Percentiles rank a stretch among this genome's conserved stretches.
Evolutionary conservation across 345 rosid species (phyloP).

Genomic region (Moricandia arvensis): DNA sequence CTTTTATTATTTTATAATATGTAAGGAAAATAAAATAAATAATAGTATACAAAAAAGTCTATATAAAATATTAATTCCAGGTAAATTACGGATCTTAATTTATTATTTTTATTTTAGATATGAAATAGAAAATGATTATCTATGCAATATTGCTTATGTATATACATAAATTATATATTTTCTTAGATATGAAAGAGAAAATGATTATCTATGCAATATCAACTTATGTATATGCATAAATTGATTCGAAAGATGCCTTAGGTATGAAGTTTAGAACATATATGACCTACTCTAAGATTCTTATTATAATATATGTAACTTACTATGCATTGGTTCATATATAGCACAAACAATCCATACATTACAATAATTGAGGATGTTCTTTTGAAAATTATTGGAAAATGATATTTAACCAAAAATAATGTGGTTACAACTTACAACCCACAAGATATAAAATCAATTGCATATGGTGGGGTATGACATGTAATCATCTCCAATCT

Average conservation of each 20-base stretch:
- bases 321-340: constrained; percentile 2
- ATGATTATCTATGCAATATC: constrained; percentile 1
- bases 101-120: neutral
- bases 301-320: constrained; percentile 13
- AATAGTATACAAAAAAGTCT: too few species aligned
- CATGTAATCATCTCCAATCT: constrained; percentile 34
- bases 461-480: constrained; percentile 36
- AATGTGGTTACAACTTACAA: constrained; percentile 32
- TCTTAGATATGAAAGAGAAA: too few species aligned
- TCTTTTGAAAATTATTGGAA: constrained; percentile 21
- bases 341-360: constrained; percentile 18
- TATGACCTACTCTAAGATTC: constrained; percentile 10
- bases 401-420: constrained; percentile 13
- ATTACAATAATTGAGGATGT: constrained; percentile 32
- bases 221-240: neutral
- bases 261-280: constrained; percentile 19
- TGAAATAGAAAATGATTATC: constrained; percentile 5
- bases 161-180: too few species aligned
- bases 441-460: constrained; percentile 7
- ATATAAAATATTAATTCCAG: too few species aligned
- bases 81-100: too few species aligned
- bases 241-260: constrained; percentile 17
- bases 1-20: too few species aligned
- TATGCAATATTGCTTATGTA: too few species aligned
- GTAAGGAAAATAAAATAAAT: too few species aligned